These are phyloP conservation scores for Stagonosporopsis tanaceti DNA, from an alignment of 2,329 filamentous ascomycete genomes.

Conservation along the genomic window DNA sequence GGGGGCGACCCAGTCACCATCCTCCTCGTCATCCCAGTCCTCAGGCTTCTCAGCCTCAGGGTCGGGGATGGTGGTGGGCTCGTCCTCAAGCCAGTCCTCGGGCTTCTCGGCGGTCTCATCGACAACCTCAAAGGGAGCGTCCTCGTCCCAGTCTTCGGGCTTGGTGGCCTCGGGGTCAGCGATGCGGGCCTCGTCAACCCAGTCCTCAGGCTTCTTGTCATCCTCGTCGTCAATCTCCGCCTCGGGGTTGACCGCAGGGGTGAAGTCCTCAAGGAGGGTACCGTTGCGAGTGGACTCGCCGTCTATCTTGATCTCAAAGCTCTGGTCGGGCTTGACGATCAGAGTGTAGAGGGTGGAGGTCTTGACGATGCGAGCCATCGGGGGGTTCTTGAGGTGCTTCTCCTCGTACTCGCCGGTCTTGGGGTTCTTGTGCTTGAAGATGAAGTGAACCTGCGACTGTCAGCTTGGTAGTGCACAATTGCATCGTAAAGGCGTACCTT, in stretches of 20 bases:
- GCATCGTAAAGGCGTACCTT: conserved; percentile 68
- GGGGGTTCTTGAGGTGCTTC: conserved; percentile 91
- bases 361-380: conserved; percentile 88
- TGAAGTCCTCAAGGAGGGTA: conserved; percentile 92
- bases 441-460: conserved; percentile 74
- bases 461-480: conserved; percentile 22
- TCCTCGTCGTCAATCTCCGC: conserved; percentile 95
- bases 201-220: conserved; percentile 92
- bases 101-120: conserved; percentile 92
- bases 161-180: conserved; percentile 91
- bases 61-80: conserved; percentile 83
- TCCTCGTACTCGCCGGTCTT: conserved; percentile 99
- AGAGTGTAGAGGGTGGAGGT: conserved; percentile 94
- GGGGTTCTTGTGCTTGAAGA: conserved; percentile 99
- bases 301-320: conserved; percentile 90
- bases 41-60: conserved; percentile 97
- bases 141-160: conserved; percentile 99
- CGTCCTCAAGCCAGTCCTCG: conserved; percentile 94
- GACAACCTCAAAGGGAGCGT: conserved; percentile 93
- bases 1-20: conserved; percentile 94
- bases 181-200: conserved; percentile 94
- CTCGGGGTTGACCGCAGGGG: conserved; percentile 88
- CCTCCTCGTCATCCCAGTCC: conserved; percentile 99
- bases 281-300: conserved; percentile 88
- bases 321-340: conserved; percentile 96